phyloP scores from a whole-genome alignment of 163 green algal species.

The Trebouxia gelatinosa region DNA sequence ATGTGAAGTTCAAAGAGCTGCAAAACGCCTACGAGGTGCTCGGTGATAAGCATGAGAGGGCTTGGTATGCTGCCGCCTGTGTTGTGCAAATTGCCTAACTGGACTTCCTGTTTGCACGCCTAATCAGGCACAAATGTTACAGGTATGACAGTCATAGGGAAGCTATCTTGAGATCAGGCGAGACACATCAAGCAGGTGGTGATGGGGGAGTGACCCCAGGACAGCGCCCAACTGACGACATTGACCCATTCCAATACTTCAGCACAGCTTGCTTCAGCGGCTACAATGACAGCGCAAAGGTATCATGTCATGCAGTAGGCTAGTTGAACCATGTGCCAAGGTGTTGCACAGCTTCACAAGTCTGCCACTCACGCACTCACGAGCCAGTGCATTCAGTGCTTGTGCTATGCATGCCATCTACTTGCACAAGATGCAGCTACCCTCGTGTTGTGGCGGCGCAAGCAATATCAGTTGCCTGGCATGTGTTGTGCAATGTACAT shows the following conservation, averaged over 20 bases:
- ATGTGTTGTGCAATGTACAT: background rate
- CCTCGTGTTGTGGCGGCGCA: background rate
- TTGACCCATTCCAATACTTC: slow-evolving; percentile 89
- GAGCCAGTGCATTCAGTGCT: background rate
- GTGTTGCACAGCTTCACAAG: background rate
- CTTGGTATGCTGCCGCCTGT: slow-evolving; percentile 60
- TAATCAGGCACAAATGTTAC: background rate
- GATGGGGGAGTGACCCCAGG: slow-evolving; percentile 34
- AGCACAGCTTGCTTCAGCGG: slow-evolving; percentile 72
- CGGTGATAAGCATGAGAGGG: slow-evolving; percentile 87
- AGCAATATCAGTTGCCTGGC: background rate
- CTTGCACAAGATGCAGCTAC: background rate
- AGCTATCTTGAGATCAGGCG: slow-evolving; percentile 77
- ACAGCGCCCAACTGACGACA: slow-evolving; percentile 64
- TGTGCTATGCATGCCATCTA: background rate
- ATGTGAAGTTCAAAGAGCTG: slow-evolving; percentile 86
- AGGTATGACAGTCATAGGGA: slow-evolving; percentile 93
- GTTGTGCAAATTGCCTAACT: too few species aligned
- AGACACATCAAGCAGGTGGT: slow-evolving; percentile 74
- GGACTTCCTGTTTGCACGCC: background rate
- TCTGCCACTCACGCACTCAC: too few species aligned
- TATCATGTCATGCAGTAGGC: too few species aligned
- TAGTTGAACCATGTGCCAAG: background rate
- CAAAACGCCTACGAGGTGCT: slow-evolving; percentile 95
- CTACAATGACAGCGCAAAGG: slow-evolving; percentile 78